Evolutionary conservation across 441 rosid genomes (phyloP).

Genomic region (Populus hybrid): DNA sequence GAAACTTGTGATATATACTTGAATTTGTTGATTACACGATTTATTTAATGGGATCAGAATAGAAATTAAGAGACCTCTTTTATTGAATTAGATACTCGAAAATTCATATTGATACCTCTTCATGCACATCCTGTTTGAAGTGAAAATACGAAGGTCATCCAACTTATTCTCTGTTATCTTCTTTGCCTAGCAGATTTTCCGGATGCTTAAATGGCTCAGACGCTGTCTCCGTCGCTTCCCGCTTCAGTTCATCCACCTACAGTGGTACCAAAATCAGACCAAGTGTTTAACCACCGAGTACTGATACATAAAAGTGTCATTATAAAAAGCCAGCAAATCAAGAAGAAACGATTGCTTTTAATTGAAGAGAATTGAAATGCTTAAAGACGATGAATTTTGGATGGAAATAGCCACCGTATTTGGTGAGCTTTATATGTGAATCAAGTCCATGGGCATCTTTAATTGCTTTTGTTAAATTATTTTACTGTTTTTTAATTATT

Average conservation of each 20-base stretch:
- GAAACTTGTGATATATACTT: too few relatives aligned
- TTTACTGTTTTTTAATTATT: too few relatives aligned
- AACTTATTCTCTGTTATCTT: background rate
- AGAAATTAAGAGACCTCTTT: background rate
- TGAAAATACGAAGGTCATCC: background rate
- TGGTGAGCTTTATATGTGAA: too few relatives aligned
- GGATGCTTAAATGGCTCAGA: background rate
- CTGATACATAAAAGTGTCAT: background rate
- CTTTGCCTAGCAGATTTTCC: background rate
- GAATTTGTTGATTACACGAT: too few relatives aligned
- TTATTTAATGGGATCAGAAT: too few relatives aligned
- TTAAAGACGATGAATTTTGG: too few relatives aligned
- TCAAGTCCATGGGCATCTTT: too few relatives aligned
- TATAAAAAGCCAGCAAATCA: background rate
- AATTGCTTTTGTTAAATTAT: too few relatives aligned
- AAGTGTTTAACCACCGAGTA: background rate
- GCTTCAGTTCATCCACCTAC: background rate
- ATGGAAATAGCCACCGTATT: too few relatives aligned
- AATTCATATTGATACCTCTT: background rate
- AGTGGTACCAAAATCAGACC: background rate
- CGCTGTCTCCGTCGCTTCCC: background rate
- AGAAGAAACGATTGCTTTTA: background rate
- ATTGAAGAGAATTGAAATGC: too few relatives aligned
- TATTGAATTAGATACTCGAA: background rate
- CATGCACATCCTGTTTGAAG: background rate